phyloP scores from a whole-genome alignment of 108 stramenopile species.

The Cylindrotheca closterium region DNA sequence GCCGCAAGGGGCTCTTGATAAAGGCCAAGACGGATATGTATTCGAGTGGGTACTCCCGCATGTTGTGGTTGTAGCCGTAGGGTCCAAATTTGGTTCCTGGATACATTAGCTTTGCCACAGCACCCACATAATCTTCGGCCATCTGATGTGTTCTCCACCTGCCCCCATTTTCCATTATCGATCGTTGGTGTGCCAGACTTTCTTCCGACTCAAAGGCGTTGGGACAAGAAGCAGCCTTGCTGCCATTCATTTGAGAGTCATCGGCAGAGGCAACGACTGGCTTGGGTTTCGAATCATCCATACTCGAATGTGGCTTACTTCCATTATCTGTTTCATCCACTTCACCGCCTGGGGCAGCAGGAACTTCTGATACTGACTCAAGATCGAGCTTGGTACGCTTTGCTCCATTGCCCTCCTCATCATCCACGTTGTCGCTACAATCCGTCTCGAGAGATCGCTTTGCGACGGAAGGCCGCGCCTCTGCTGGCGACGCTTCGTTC shows the following conservation, averaged over 20 bases:
- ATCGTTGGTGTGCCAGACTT: not conserved
- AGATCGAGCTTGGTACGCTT: no score
- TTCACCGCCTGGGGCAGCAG: no score
- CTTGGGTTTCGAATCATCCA: no score
- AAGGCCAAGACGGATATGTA: slow-evolving; percentile 54
- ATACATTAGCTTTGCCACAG: slow-evolving; percentile 50
- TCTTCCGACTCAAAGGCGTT: not conserved
- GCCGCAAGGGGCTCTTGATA: slow-evolving; percentile 66
- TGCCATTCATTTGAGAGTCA: not conserved
- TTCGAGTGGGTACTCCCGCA: slow-evolving; percentile 53
- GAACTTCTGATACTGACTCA: no score
- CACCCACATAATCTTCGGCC: slow-evolving; percentile 67
- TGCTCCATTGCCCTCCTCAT: no score
- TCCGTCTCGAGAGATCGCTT: no score
- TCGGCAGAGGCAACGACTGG: not conserved
- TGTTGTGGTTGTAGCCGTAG: slow-evolving; percentile 50
- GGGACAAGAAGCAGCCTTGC: not conserved
- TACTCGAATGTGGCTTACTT: no score
- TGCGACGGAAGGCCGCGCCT: no score
- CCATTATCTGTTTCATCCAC: no score
- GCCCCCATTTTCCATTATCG: not conserved
- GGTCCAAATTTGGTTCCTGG: slow-evolving; percentile 42
- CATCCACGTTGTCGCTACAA: no score
- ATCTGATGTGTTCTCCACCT: slow-evolving; percentile 45
- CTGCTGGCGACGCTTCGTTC: no score